These are phyloP conservation scores for Austroboletus novae-zelandiae DNA, from an alignment of 1,284 basidiomycete genomes.

Conservation along the genomic window DNA sequence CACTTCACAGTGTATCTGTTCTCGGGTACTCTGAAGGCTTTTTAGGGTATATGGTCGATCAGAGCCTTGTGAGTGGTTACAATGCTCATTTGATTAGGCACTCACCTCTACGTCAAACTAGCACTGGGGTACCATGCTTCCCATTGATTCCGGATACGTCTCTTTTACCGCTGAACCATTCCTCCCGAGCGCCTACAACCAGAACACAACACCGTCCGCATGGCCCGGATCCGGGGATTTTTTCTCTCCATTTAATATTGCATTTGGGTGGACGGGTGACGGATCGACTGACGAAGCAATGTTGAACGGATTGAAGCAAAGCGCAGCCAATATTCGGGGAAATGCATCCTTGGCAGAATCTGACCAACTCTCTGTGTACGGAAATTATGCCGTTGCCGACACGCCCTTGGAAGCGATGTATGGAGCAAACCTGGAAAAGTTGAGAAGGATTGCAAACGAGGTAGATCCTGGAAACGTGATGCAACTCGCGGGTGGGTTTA, in stretches of 20 bases:
- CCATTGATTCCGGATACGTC: constrained; percentile 27
- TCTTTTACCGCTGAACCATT: constrained; percentile 61
- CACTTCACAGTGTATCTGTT: constrained; percentile 25
- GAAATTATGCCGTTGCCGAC: constrained; percentile 53
- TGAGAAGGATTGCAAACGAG: constrained; percentile 39
- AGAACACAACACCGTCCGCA: constrained; percentile 41
- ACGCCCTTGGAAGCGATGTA: constrained; percentile 50
- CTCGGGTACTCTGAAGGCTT: constrained; percentile 17
- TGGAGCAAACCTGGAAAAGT: constrained; percentile 42
- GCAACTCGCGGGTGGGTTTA: constrained; percentile 52
- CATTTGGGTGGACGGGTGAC: constrained; percentile 42
- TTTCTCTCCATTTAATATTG: constrained; percentile 48
- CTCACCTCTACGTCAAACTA: background rate
- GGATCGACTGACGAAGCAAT: constrained; percentile 1
- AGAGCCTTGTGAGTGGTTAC: constrained; percentile 14
- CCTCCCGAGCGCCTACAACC: constrained; percentile 43
- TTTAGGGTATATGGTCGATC: constrained; percentile 15
- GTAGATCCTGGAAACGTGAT: constrained; percentile 56
- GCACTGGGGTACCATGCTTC: constrained; percentile 18
- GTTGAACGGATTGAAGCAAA: constrained; percentile 42
- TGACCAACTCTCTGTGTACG: constrained; percentile 36
- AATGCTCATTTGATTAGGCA: too few relatives aligned
- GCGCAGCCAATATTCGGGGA: constrained; percentile 38
- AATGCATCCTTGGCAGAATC: constrained; percentile 39
- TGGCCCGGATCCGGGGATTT: constrained; percentile 47